phyloP scores from a whole-genome alignment of 345 rosid species.

The Pistacia integerrima region DNA sequence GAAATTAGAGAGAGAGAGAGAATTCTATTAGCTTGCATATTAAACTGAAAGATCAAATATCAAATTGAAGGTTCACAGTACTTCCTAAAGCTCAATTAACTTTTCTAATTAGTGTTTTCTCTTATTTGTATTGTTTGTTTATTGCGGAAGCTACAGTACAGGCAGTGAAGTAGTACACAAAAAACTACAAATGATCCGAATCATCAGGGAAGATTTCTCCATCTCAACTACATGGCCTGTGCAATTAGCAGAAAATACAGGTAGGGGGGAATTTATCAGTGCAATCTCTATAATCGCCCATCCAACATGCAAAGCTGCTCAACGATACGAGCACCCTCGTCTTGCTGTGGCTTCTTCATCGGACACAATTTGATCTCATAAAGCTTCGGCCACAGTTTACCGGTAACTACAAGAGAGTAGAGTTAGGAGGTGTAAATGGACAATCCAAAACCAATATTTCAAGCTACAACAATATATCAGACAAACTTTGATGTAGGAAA shows the following conservation, averaged over 20 bases:
- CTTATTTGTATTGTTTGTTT: background rate
- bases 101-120: background rate
- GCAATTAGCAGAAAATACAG: background rate
- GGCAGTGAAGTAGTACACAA: background rate
- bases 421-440: background rate
- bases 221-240: slow-evolving; percentile 53
- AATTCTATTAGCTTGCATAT: background rate
- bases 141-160: background rate
- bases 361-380: slow-evolving; percentile 72
- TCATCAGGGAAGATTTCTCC: slow-evolving; percentile 23
- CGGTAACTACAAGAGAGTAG: slow-evolving; percentile 62
- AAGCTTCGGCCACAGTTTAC: slow-evolving; percentile 87
- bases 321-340: slow-evolving; percentile 19
- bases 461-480: background rate
- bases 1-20: background rate
- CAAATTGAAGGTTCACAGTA: background rate
- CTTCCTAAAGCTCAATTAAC: background rate
- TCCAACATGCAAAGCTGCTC: slow-evolving; percentile 49
- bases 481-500: background rate
- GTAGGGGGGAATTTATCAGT: background rate
- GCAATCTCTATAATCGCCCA: background rate
- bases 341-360: slow-evolving; percentile 15
- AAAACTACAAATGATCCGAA: background rate
- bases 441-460: background rate
- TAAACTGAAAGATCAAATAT: background rate